phyloP scores from a whole-genome alignment of 371 early-diverging fungal genomes.

The Mycotypha africana region DNA sequence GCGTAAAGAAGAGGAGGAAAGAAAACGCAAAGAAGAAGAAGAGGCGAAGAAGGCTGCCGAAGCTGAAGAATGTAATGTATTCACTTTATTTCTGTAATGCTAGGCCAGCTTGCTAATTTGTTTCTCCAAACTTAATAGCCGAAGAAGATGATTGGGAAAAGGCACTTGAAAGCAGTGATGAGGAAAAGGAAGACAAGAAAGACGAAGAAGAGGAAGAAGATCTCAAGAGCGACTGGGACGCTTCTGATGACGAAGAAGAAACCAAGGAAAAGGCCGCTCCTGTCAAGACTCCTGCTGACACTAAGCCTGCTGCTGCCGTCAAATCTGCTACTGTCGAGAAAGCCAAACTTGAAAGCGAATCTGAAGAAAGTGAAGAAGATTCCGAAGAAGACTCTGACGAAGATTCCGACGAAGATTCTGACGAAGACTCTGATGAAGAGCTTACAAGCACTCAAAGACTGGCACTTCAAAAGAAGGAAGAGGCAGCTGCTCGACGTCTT shows the following conservation, averaged over 20 bases:
- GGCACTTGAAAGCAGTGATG: slow-evolving; percentile 42
- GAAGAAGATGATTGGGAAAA: slow-evolving; percentile 49
- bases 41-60: slow-evolving; percentile 38
- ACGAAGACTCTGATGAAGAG: slow-evolving; percentile 60
- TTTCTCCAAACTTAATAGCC: slow-evolving; percentile 10
- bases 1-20: slow-evolving; percentile 41
- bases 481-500: slow-evolving; percentile 73
- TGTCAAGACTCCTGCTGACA: slow-evolving; percentile 25
- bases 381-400: slow-evolving; percentile 10
- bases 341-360: slow-evolving; percentile 23
- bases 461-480: slow-evolving; percentile 70
- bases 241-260: slow-evolving; percentile 45
- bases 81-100: background rate
- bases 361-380: slow-evolving; percentile 16
- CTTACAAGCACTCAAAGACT: slow-evolving; percentile 52
- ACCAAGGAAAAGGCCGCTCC: slow-evolving; percentile 15
- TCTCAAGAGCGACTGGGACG: slow-evolving; percentile 66
- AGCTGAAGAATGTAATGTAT: slow-evolving; percentile 34
- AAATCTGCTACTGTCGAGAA: slow-evolving; percentile 18
- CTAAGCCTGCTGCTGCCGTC: slow-evolving; percentile 19
- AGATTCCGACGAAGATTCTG: slow-evolving; percentile 30
- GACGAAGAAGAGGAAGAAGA: slow-evolving; percentile 28
- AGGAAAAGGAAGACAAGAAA: slow-evolving; percentile 23
- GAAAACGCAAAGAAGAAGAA: slow-evolving; percentile 41
- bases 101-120: background rate